Percentiles rank a stretch among this genome's conserved stretches.
These are phyloP conservation scores for Begonia fuchsioides DNA, from an alignment of 306 rosid species.

Conservation along the genomic window DNA sequence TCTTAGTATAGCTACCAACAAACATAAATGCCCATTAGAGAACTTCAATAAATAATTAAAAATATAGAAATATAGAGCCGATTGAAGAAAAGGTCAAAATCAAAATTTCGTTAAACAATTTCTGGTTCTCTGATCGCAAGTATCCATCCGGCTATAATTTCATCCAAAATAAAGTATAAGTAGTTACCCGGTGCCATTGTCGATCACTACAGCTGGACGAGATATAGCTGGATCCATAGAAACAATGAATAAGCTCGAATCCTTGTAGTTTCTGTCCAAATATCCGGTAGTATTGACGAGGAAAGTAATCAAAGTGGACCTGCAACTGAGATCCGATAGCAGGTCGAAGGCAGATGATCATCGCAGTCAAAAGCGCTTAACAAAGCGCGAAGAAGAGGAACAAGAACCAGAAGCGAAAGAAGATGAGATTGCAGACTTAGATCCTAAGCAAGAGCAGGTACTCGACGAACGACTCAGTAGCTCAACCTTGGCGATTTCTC, in stretches of 20 bases:
- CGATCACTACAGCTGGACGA: constrained; percentile 94
- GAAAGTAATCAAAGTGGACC: constrained; percentile 32
- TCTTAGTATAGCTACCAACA: constrained; percentile 68
- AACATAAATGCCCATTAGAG: background rate
- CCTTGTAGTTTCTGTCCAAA: constrained; percentile 1
- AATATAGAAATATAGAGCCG: too few relatives aligned
- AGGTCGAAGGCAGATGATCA: constrained; percentile 47
- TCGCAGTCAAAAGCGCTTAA: constrained; percentile 35
- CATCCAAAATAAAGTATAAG: background rate
- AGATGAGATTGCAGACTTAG: constrained; percentile 31
- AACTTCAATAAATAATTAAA: too few relatives aligned
- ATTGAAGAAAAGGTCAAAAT: too few relatives aligned
- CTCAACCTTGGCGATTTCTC: constrained; percentile 25
- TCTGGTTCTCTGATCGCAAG: constrained; percentile 1
- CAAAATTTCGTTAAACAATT: too few relatives aligned
- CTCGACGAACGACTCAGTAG: constrained; percentile 28
- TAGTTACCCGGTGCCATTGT: constrained; percentile 87
- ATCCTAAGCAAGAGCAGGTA: constrained; percentile 51
- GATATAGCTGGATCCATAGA: constrained; percentile 86
- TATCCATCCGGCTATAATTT: background rate
- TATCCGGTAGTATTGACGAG: background rate
- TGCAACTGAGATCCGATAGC: constrained; percentile 63
- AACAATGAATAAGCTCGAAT: constrained; percentile 7
- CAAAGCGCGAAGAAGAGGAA: constrained; percentile 14
- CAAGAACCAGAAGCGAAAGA: constrained; percentile 15